Percentiles rank a stretch among this genome's conserved stretches.
Conservation (phyloP, 1,139 yeast species). For the Petasospora fabianii region DNA sequence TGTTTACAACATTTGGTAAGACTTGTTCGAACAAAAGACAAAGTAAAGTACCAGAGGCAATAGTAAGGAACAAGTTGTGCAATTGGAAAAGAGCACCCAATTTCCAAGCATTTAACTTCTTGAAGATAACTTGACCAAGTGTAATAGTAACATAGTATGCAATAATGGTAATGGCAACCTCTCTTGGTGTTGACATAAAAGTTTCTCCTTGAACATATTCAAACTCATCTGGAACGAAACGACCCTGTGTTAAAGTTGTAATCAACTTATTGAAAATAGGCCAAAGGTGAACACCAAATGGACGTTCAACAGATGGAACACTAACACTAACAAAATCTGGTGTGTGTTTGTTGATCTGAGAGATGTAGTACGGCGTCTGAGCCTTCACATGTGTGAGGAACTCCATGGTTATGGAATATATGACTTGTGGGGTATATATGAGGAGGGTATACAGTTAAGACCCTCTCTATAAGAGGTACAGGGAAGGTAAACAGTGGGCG, state of each 20-base stretch:
- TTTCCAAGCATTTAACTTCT: constrained; percentile 60
- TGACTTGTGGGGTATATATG: neutral
- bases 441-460: too few relatives aligned
- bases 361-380: constrained; percentile 21
- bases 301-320: constrained; percentile 68
- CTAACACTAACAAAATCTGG: constrained; percentile 22
- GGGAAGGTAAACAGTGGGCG: neutral
- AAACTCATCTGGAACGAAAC: constrained; percentile 60
- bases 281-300: constrained; percentile 90
- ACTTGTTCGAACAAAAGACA: constrained; percentile 78
- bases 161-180: constrained; percentile 59
- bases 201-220: constrained; percentile 64
- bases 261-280: constrained; percentile 67
- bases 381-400: constrained; percentile 18
- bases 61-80: constrained; percentile 77
- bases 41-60: constrained; percentile 63
- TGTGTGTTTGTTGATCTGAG: constrained; percentile 20
- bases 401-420: constrained; percentile 8
- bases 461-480: neutral
- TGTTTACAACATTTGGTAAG: constrained; percentile 68
- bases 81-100: constrained; percentile 71
- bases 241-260: constrained; percentile 20
- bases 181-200: constrained; percentile 63
- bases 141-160: constrained; percentile 77
- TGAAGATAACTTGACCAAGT: constrained; percentile 68